These are phyloP conservation scores for Spizellomyces sp. DNA, from an alignment of 192 early-diverging fungal genomes.

Conservation along the genomic window DNA sequence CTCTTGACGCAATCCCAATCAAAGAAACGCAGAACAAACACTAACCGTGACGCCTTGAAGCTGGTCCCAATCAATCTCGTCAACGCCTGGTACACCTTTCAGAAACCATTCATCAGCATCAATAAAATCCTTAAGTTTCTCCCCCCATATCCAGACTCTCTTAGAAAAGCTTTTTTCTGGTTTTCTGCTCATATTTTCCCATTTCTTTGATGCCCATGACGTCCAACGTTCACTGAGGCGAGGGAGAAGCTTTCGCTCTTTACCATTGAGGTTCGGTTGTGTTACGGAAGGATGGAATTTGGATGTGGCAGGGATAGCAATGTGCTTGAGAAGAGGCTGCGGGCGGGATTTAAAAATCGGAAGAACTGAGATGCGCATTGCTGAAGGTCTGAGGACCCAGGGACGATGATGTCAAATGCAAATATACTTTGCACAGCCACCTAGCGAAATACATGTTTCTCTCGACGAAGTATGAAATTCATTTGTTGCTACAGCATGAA, in stretches of 20 bases:
- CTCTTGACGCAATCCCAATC: too few species aligned
- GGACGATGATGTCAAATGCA: too few species aligned
- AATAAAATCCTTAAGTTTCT: conserved; percentile 24
- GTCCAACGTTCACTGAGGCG: background rate
- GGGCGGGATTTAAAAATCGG: background rate
- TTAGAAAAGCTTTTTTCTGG: conserved; percentile 1
- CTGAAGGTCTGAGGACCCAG: too few species aligned
- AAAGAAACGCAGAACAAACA: background rate
- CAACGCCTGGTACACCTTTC: conserved; percentile 29
- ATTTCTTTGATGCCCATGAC: conserved; percentile 17
- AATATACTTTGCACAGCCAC: too few species aligned
- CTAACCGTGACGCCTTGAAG: conserved; percentile 1
- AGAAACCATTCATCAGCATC: conserved; percentile 34
- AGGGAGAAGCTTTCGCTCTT: background rate
- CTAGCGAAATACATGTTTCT: too few species aligned
- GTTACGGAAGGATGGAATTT: background rate
- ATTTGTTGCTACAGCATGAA: too few species aligned
- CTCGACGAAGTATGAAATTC: too few species aligned
- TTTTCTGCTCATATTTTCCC: conserved; percentile 13
- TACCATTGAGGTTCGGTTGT: background rate
- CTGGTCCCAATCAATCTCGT: conserved; percentile 15
- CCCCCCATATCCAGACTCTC: conserved; percentile 21
- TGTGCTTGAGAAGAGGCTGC: background rate
- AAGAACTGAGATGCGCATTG: background rate
- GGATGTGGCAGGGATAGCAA: background rate